These are phyloP conservation scores for Ceratorhiza oryzae-sativae DNA, from an alignment of 1,284 basidiomycete genomes.

Conservation along the genomic window DNA sequence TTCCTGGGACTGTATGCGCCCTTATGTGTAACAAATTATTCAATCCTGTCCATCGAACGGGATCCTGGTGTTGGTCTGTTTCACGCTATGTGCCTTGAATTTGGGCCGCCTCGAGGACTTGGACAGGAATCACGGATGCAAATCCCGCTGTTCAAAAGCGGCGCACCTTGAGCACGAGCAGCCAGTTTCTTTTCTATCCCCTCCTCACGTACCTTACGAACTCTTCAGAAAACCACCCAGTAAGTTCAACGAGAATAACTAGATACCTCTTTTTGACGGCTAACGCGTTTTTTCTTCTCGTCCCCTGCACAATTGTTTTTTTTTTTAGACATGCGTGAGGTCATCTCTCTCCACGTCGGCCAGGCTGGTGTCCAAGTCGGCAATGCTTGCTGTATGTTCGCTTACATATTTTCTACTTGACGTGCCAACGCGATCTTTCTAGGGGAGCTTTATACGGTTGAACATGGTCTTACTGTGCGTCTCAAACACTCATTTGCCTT, in stretches of 20 bases:
- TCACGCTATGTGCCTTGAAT: constrained; percentile 4
- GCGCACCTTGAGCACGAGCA: neutral
- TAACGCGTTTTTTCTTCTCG: constrained; percentile 15
- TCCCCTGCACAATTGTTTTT: constrained; percentile 6
- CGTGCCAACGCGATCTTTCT: constrained; percentile 41
- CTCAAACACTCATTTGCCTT: neutral
- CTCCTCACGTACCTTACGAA: constrained; percentile 28
- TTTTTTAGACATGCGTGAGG: constrained; percentile 52
- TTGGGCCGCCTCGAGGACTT: constrained; percentile 11
- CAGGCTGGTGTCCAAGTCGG: constrained; percentile 97
- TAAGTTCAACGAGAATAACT: neutral
- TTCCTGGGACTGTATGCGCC: constrained; percentile 23
- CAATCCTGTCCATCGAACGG: neutral
- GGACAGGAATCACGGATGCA: constrained; percentile 21
- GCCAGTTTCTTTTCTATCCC: constrained; percentile 13
- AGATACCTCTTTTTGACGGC: neutral
- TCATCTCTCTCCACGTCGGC: constrained; percentile 93
- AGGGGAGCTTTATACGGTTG: constrained; percentile 99
- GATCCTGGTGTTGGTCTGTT: neutral
- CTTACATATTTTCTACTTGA: neutral
- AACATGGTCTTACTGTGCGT: constrained; percentile 93
- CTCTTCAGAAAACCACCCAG: neutral
- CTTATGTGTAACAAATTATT: constrained; percentile 29
- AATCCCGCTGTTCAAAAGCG: constrained; percentile 18
- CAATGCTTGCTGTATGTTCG: constrained; percentile 72